Evolutionary conservation across 2,329 filamentous ascomycete genomes (phyloP).

Genomic region (Cordyceps militaris): DNA sequence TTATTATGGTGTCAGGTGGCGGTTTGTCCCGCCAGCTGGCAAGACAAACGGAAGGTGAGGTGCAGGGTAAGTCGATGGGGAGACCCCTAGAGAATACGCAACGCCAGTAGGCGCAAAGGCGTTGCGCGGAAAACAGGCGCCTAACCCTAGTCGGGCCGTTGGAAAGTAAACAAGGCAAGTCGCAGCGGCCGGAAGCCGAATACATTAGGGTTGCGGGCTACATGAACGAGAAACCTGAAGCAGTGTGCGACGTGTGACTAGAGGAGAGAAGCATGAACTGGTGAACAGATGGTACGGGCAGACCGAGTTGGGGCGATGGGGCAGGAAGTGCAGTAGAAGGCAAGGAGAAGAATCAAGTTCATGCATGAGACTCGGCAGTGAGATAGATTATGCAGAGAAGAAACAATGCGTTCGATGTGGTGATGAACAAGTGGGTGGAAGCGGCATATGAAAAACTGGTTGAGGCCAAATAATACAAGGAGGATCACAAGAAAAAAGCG

Average conservation of each 20-base stretch:
- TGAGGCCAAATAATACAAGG: background rate
- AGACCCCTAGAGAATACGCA: background rate
- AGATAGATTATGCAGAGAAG: background rate
- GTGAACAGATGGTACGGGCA: background rate
- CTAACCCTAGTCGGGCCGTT: background rate
- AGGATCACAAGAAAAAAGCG: background rate
- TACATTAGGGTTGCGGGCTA: background rate
- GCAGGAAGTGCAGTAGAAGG: background rate
- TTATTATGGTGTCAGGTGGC: background rate
- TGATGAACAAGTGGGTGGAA: background rate
- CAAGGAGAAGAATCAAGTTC: background rate
- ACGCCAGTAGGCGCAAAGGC: background rate
- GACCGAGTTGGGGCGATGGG: background rate
- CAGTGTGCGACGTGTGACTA: background rate
- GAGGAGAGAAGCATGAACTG: conserved; percentile 2
- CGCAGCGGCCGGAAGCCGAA: background rate
- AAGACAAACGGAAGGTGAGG: background rate
- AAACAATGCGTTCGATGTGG: background rate
- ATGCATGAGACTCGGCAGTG: background rate
- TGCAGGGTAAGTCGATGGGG: background rate
- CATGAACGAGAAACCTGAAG: background rate
- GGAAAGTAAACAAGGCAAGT: background rate
- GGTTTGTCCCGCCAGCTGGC: background rate
- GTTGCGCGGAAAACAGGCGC: background rate
- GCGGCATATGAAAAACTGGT: background rate